Evolutionary conservation across 2,329 filamentous ascomycete species (phyloP), one percentile per base, ranked within the genome.

Genomic region (Parafenestella ontariensis): DNA sequence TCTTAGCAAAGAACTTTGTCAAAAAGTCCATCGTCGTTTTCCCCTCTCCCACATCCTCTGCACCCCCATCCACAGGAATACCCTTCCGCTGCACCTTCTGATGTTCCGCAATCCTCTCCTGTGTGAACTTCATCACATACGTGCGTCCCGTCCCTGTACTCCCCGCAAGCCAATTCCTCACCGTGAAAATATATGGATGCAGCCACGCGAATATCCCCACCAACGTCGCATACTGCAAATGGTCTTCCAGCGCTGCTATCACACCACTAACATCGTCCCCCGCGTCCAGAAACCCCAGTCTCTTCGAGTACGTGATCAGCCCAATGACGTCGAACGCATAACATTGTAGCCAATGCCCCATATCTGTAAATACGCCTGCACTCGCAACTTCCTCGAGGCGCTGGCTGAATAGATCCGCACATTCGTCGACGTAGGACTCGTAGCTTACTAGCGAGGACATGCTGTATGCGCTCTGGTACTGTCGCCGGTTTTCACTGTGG

Each of bases 241-340:
- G 44, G 17, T 56, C 48, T 40, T 56, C 52, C 24, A 58, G 26
- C 3, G 52, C 55, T 5, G 17, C 36, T 4, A 58, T 55, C 10
- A 52, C 45, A 6, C 48, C 55, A 15, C 36, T 11, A 7, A 58
- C 34, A 18, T 66, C 63, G 21, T 58, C 49, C 7, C 63, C 61
- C 21, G 33, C 45, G 4, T 61, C 58, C 15, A 66, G 34, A 4
- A 66, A 66, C 2, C 64, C 64, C 34, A 66, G 49, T 4, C 56
- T 33, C 28, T 63, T 61, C 11, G 58, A 59, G n/a, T 53, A 65
- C 0, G 62, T 67, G 28, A 64, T 52, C 18, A 59, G 21, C 5
- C 74, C 74, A 7, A 79, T 65, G 1, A 78, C 75, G 34, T 79
- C 77, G 36, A 79, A 77, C 0, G 76, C 74, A 39, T 72, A 78